Base-by-base conservation (phyloP, 805 yeast species). In the Metschnikowia anglica region DNA sequence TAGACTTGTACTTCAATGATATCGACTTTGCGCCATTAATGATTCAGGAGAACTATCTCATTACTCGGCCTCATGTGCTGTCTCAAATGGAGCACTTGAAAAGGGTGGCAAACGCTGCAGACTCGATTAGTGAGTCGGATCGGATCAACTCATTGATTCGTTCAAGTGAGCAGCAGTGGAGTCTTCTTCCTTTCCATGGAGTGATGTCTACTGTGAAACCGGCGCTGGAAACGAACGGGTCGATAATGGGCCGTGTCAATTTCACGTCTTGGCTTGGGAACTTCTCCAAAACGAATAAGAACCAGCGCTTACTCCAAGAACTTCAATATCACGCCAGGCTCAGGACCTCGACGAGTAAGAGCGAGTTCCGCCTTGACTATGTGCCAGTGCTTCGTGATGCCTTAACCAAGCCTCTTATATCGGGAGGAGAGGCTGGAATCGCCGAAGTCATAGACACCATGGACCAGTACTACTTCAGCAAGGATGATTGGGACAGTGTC, bases 121-220 rank as follows among this genome's bases (percentile, higher is more conserved):
- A 88, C 53, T 78, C 87, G 37, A 87, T 93, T 34, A 85, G 96
- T n/a, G 76, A 77, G 42, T 85, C 89, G 11, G 98, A 93, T 62
- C 61, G 84, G 18, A 84, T 90, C 19, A 96, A 88, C 58, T 71
- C 80, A 20, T 74, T 79, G 60, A 91, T 93, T 44, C 86, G 95
- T 58, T 85, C 95, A 33, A 78, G 91, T 30, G 96, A 90, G 52
- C 98, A 91, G 62, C 87, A 86, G 53, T 90, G 98, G 98, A 80
- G 93, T 47, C 72, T 91, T 46, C 76, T 93, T 72, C 99, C 98
- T 5, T 74, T 88, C 55, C 97, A 88, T 64, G 97, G 89, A 0
- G 75, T 88, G 3, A 71, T 85, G 73, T 90, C 97, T 1, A 78
- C 95, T 0, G 88, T 93, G 10, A 68, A 78, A 37, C 99, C 98